Evolutionary conservation across 2,329 filamentous ascomycete genomes (phyloP), one percentile per base, ranked within the genome.

Genomic region (Nothophaeocryptopus gaeumannii): DNA sequence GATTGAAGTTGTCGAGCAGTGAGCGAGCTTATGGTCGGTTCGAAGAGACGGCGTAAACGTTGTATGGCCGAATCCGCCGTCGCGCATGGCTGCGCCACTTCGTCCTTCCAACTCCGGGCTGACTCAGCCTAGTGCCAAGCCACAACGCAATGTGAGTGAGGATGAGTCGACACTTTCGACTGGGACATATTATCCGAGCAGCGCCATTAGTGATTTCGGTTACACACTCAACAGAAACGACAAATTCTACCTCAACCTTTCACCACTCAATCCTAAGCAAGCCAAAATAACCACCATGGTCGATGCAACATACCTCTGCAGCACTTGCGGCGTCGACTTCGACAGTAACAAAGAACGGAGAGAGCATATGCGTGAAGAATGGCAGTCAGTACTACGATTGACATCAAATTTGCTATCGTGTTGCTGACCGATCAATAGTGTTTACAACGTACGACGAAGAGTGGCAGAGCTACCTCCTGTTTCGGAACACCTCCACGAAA

Each of bases 341-440:
- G 31, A 37, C 10, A 43, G 33, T 29, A 43, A 51, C 16, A 8
- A 39, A 9, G 10, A 42, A 9, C 43, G 55, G 13, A 46, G 55
- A 34, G 48, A 56, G 39, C 55, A 58, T 30, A 58, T 58, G 55
- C 47, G 50, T 12, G 42, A 36, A 33, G 31, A 41, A 47, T 56
- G 55, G 55, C 55, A 58, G 49, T 51, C 20, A 13, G 48, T 31
- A 16, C 13, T 29, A 8, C 5, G 5, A 13, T 11, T 5, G 12
- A 11, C 2, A 4, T 16, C 5, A 12, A 9, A 16, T 4, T 26
- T 3, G 3, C 20, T 26, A 7, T 26, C 7, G 34, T 15, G 20
- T 35, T 13, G 47, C 41, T 46, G 37, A 50, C 10, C 2, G 5
- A 7, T 26, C 1, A n/a, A 2, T 16, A 51, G 48, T 20, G 55